Percentiles rank a stretch among this genome's conserved stretches.
Evolutionary conservation across 805 yeast species (phyloP).

Genomic region (Nakazawaea anatomiae): DNA sequence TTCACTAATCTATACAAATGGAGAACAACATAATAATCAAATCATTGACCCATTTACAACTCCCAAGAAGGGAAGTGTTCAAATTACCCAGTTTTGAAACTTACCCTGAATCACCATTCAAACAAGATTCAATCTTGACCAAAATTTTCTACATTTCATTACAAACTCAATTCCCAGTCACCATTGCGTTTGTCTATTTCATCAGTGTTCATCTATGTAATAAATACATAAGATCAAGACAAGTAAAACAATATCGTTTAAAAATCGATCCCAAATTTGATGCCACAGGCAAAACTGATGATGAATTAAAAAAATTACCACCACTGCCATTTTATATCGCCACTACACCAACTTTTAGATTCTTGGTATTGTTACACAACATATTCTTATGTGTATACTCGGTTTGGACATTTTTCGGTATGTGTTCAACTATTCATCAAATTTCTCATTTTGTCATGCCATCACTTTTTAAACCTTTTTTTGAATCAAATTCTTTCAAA

Average conservation of each 20-base stretch:
- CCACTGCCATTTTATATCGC: slow-evolving; percentile 51
- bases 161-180: slow-evolving; percentile 47
- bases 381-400: slow-evolving; percentile 59
- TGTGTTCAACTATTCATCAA: slow-evolving; percentile 43
- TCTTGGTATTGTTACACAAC: slow-evolving; percentile 56
- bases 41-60: slow-evolving; percentile 4
- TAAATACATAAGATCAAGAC: slow-evolving; percentile 36
- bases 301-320: slow-evolving; percentile 30
- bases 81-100: slow-evolving; percentile 20
- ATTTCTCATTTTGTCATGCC: slow-evolving; percentile 29
- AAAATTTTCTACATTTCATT: slow-evolving; percentile 34
- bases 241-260: slow-evolving; percentile 25
- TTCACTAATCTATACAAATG: neutral
- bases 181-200: slow-evolving; percentile 55
- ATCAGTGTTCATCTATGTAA: slow-evolving; percentile 50
- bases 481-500: slow-evolving; percentile 14
- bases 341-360: slow-evolving; percentile 37
- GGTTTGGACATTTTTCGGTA: slow-evolving; percentile 66
- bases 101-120: slow-evolving; percentile 22
- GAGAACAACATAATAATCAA: neutral
- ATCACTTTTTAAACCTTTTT: slow-evolving; percentile 19
- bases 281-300: slow-evolving; percentile 11
- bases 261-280: slow-evolving; percentile 21
- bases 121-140: slow-evolving; percentile 19
- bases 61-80: slow-evolving; percentile 22